Evolutionary conservation across 495 filamentous ascomycete genomes (phyloP).

Genomic region (Platismatia glauca): DNA sequence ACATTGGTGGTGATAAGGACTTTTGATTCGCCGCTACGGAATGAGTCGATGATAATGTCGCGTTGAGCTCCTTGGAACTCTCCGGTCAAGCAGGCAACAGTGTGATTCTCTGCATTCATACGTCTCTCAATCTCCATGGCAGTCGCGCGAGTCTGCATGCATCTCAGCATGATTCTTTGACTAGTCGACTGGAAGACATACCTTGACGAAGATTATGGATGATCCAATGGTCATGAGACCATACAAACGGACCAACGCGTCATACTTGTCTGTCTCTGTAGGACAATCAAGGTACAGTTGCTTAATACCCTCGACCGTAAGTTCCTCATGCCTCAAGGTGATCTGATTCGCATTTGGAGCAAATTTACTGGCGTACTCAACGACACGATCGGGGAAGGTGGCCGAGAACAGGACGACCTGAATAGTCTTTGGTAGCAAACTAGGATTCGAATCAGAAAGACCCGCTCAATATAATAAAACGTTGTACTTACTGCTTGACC

Average conservation of each 20-base stretch:
- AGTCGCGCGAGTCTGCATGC: conserved; percentile 60
- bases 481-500: conserved; percentile 61
- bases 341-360: conserved; percentile 81
- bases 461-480: neutral
- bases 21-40: conserved; percentile 78
- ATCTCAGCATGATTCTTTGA: conserved; percentile 9
- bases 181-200: conserved; percentile 33
- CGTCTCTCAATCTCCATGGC: conserved; percentile 73
- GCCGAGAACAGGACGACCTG: conserved; percentile 94
- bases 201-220: conserved; percentile 95
- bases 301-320: conserved; percentile 93
- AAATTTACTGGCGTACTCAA: conserved; percentile 67
- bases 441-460: conserved; percentile 25
- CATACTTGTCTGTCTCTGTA: conserved; percentile 72
- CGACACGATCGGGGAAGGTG: conserved; percentile 81
- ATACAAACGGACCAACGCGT: conserved; percentile 80
- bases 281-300: conserved; percentile 93
- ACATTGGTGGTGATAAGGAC: conserved; percentile 99
- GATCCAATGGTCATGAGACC: conserved; percentile 91
- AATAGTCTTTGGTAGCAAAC: conserved; percentile 56
- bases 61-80: conserved; percentile 74
- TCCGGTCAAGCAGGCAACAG: conserved; percentile 79
- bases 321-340: conserved; percentile 77
- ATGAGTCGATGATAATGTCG: conserved; percentile 77
- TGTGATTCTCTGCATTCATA: conserved; percentile 83